These are phyloP conservation scores for Russula virescens DNA, from an alignment of 768 basidiomycete species.

Conservation along the genomic window DNA sequence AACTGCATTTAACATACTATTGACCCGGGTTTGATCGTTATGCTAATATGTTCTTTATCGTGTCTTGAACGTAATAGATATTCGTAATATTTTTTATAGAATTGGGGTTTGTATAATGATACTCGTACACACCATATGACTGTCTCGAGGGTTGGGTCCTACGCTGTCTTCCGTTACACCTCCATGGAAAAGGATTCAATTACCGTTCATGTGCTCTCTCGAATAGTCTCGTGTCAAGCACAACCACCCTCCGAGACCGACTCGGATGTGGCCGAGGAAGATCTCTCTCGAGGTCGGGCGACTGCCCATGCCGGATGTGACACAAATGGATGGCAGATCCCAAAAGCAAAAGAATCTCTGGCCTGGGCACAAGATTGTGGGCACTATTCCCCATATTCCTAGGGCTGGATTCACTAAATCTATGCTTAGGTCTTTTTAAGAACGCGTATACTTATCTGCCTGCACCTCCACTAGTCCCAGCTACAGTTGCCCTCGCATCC, in stretches of 20 bases:
- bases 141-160: too few species aligned
- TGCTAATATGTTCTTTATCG: neutral
- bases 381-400: neutral
- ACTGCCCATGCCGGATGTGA: slow-evolving; percentile 8
- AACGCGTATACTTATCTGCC: slow-evolving; percentile 10
- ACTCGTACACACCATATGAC: too few species aligned
- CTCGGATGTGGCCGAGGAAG: neutral
- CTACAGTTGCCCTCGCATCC: neutral
- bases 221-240: neutral
- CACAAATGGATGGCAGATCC: slow-evolving; percentile 2
- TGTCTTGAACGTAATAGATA: neutral
- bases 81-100: slow-evolving; percentile 1
- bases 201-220: slow-evolving; percentile 7
- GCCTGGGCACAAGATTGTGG: neutral
- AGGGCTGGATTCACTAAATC: neutral
- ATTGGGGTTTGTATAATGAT: neutral
- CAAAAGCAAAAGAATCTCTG: neutral
- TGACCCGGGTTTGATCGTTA: slow-evolving; percentile 1
- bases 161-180: neutral
- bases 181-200: neutral
- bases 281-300: slow-evolving; percentile 8
- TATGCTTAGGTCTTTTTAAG: neutral
- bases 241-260: neutral
- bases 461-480: slow-evolving; percentile 4
- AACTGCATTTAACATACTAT: neutral